phyloP scores from a whole-genome alignment of 2,329 filamentous ascomycete species.

The Rhynchosporium graminicola region DNA sequence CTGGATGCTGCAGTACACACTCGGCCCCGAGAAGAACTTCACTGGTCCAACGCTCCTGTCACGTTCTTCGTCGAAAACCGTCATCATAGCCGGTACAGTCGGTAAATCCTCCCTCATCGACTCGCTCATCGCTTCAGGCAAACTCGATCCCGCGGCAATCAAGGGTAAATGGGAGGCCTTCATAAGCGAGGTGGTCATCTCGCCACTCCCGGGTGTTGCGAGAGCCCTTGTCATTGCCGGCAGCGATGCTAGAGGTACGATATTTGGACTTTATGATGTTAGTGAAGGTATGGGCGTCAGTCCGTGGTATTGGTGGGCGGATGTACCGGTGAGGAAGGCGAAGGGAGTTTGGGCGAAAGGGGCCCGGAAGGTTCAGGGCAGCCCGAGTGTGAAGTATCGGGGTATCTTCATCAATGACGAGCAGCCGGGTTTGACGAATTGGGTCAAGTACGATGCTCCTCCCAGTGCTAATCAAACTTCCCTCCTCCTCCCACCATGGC shows the following conservation, averaged over 20 bases:
- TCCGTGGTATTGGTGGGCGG: constrained; percentile 61
- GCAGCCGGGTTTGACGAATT: constrained; percentile 62
- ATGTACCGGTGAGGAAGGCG: constrained; percentile 50
- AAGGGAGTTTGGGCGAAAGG: constrained; percentile 48
- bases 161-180: constrained; percentile 71
- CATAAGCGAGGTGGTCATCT: constrained; percentile 56
- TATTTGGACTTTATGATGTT: constrained; percentile 70
- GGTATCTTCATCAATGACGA: constrained; percentile 64
- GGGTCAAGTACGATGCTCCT: constrained; percentile 48
- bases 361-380: constrained; percentile 48
- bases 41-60: constrained; percentile 46
- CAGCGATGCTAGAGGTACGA: constrained; percentile 65
- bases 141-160: constrained; percentile 58
- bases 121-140: constrained; percentile 53
- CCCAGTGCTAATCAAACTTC: background rate
- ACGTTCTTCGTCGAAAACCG: constrained; percentile 45
- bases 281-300: constrained; percentile 74
- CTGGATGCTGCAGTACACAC: constrained; percentile 43
- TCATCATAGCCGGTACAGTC: constrained; percentile 69
- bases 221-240: constrained; percentile 67
- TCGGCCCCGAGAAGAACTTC: constrained; percentile 46
- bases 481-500: background rate
- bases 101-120: constrained; percentile 65
- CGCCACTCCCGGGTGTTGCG: constrained; percentile 56
- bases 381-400: constrained; percentile 57